Evolutionary conservation across 1,284 basidiomycete genomes (phyloP).

Genomic region (Ceratobasidium sp.): DNA sequence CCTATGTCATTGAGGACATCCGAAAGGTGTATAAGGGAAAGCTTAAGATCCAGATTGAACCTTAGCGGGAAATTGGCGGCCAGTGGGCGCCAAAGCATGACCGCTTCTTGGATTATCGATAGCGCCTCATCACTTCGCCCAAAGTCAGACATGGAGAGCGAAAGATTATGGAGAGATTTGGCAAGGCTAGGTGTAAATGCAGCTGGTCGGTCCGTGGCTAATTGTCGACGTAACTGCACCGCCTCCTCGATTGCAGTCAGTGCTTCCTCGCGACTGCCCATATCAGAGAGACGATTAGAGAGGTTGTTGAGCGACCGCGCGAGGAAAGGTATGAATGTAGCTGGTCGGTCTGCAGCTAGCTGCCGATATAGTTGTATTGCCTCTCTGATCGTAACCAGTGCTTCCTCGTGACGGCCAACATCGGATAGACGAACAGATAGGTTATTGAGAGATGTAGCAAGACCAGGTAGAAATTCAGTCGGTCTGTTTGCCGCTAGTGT

Average conservation of each 20-base stretch:
- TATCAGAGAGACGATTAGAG: conserved; percentile 1
- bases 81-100: neutral
- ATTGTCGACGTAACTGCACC: no score
- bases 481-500: conserved; percentile 6
- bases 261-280: conserved; percentile 8
- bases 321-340: no score
- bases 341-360: no score
- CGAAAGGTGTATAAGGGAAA: neutral
- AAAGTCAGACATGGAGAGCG: conserved; percentile 12
- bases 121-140: conserved; percentile 21
- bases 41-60: neutral
- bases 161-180: neutral
- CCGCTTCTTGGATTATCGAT: neutral
- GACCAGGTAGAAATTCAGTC: neutral
- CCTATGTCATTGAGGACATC: neutral
- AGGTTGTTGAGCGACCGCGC: no score
- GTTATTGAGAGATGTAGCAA: conserved; percentile 16
- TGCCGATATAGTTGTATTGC: no score
- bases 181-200: conserved; percentile 11
- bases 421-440: no score
- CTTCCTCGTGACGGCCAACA: no score
- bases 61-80: neutral
- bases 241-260: no score
- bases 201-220: no score
- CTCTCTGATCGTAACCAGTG: no score